Evolutionary conservation across 768 basidiomycete species (phyloP).

Genomic region (Pisolithus sp.): DNA sequence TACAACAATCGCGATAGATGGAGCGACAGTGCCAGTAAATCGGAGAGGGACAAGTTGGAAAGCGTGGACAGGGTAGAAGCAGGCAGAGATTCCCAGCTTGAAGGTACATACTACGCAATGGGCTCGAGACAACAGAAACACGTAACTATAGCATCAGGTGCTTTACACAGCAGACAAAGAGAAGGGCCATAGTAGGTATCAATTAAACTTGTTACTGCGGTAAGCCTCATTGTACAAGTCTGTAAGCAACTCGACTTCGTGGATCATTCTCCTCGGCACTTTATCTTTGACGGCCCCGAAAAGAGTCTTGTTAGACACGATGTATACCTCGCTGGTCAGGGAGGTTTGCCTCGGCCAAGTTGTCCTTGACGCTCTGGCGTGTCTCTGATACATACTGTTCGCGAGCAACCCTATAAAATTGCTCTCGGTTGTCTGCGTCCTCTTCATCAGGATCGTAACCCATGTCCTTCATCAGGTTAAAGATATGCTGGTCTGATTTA

Average conservation of each 20-base stretch:
- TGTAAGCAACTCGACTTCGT: conserved; percentile 1
- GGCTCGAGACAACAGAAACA: no score
- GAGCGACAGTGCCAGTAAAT: no score
- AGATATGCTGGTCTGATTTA: conserved; percentile 11
- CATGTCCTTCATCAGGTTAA: conserved; percentile 18
- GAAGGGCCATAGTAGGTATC: no score
- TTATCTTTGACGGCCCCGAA: conserved; percentile 2
- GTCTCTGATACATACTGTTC: conserved; percentile 8
- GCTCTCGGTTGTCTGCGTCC: neutral
- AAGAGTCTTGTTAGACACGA: conserved; percentile 10
- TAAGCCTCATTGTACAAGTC: neutral
- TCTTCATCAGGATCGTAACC: conserved; percentile 17
- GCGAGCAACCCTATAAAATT: conserved; percentile 4
- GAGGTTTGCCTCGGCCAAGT: conserved; percentile 4
- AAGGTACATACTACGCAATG: no score
- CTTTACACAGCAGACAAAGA: no score
- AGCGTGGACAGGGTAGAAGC: no score
- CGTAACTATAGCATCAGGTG: no score
- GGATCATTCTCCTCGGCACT: neutral
- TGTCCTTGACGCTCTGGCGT: conserved; percentile 4
- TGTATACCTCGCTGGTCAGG: conserved; percentile 8
- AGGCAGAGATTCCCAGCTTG: no score
- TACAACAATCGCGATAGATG: no score
- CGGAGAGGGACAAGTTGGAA: no score
- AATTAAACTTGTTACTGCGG: no score